Evolutionary conservation across 257 asterid genomes (phyloP).

Genomic region (Solanum sparsipilum): DNA sequence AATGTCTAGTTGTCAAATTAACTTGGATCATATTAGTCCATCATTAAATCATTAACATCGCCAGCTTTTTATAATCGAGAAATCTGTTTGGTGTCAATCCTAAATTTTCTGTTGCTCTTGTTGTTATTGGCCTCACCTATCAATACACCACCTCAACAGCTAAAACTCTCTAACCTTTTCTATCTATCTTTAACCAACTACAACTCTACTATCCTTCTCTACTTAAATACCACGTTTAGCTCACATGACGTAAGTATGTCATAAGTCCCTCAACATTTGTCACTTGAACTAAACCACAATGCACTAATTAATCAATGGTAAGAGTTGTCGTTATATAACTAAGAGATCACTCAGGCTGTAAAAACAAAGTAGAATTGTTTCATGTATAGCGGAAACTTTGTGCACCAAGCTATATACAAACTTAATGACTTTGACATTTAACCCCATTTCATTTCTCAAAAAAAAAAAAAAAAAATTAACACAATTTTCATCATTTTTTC

Average conservation of each 20-base stretch:
- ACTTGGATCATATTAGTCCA: not conserved
- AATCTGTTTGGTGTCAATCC: rapidly evolving
- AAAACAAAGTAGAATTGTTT: too few species aligned
- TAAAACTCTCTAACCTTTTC: not conserved
- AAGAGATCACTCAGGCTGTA: not conserved
- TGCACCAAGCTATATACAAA: not conserved
- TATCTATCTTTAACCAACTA: not conserved
- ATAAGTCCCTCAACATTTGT: not conserved
- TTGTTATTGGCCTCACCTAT: not conserved
- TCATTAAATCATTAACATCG: not conserved
- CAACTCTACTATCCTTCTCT: not conserved
- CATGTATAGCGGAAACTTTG: too few species aligned
- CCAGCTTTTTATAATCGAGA: not conserved
- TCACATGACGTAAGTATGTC: not conserved
- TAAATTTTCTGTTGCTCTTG: too few species aligned
- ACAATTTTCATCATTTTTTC: not conserved
- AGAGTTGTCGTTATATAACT: too few species aligned
- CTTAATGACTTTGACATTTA: not conserved
- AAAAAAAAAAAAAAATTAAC: not conserved
- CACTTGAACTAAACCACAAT: not conserved
- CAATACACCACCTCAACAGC: not conserved
- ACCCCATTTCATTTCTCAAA: not conserved
- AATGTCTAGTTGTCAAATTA: not conserved
- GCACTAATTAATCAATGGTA: not conserved
- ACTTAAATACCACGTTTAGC: not conserved